A percentile compares a stretch with the other conserved stretches of the same genome.
Evolutionary conservation across 352 stramenopile species (phyloP).

Genomic region (Globisporangium splendens): DNA sequence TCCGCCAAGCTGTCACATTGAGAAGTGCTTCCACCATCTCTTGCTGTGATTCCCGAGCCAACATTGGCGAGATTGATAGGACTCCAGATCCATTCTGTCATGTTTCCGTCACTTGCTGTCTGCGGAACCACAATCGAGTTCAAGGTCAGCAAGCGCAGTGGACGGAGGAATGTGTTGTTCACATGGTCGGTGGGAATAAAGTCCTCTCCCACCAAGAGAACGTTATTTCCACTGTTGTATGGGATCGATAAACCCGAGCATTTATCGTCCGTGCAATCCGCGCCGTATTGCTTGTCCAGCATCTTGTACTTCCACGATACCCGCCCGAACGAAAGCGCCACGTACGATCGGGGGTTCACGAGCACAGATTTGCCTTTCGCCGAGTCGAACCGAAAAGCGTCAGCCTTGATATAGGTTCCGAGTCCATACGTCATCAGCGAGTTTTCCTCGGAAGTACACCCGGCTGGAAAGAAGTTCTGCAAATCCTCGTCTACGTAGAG

Average conservation of each 20-base stretch:
- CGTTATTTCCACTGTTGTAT: slow-evolving; percentile 15
- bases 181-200: slow-evolving; percentile 21
- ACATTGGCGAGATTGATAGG: slow-evolving; percentile 5
- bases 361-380: slow-evolving; percentile 12
- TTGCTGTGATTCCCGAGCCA: not conserved
- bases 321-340: slow-evolving; percentile 44
- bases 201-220: slow-evolving; percentile 29
- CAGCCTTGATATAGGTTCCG: slow-evolving; percentile 14
- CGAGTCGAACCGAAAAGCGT: slow-evolving; percentile 13
- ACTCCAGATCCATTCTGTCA: slow-evolving; percentile 12
- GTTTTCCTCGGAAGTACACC: not conserved
- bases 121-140: slow-evolving; percentile 12
- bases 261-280: slow-evolving; percentile 17
- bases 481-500: slow-evolving; percentile 3
- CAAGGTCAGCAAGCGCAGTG: slow-evolving; percentile 12
- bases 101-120: not conserved
- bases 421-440: slow-evolving; percentile 15
- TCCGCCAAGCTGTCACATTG: slow-evolving; percentile 30
- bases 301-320: slow-evolving; percentile 28
- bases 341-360: slow-evolving; percentile 11
- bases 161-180: slow-evolving; percentile 7
- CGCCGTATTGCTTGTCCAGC: slow-evolving; percentile 23
- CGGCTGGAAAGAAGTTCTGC: slow-evolving; percentile 2
- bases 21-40: slow-evolving; percentile 7
- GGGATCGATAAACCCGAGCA: slow-evolving; percentile 36